These are phyloP conservation scores for Aspergillus coremiiformis DNA, from an alignment of 495 filamentous ascomycete species.

Conservation along the genomic window DNA sequence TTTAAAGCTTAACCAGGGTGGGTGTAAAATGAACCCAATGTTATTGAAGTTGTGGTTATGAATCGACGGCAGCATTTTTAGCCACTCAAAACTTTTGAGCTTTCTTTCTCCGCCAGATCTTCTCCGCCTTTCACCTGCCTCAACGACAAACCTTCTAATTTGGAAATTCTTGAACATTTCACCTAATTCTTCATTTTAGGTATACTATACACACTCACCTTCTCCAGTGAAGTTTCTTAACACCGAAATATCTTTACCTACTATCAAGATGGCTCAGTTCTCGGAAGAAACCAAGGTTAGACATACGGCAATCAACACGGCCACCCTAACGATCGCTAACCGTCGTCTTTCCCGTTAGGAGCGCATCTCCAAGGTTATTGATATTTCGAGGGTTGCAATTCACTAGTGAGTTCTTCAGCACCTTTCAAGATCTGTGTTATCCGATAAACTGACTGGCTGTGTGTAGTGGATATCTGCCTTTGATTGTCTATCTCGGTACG, in stretches of 20 bases:
- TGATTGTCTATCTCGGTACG: slow-evolving; percentile 95
- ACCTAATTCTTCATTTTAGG: background rate
- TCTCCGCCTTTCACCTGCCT: slow-evolving; percentile 14
- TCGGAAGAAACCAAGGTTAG: slow-evolving; percentile 94
- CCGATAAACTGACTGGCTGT: slow-evolving; percentile 26
- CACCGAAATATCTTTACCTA: background rate
- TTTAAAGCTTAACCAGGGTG: background rate
- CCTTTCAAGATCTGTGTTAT: slow-evolving; percentile 7
- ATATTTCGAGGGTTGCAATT: slow-evolving; percentile 88
- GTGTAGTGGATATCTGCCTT: slow-evolving; percentile 82
- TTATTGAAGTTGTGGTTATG: slow-evolving; percentile 3
- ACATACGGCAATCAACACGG: background rate
- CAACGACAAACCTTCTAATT: background rate
- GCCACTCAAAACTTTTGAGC: slow-evolving; percentile 33
- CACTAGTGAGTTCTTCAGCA: slow-evolving; percentile 63
- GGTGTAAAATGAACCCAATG: background rate
- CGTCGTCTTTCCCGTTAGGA: slow-evolving; percentile 50
- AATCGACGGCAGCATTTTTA: slow-evolving; percentile 11
- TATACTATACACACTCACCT: background rate
- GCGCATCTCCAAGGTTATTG: slow-evolving; percentile 91
- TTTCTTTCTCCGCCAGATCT: slow-evolving; percentile 10
- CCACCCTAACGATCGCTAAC: background rate
- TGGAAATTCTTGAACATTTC: background rate
- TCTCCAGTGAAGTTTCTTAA: background rate
- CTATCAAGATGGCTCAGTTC: slow-evolving; percentile 68